These are phyloP conservation scores for Lasiodiplodia hormozganensis DNA, from an alignment of 2,329 filamentous ascomycete genomes.

Conservation along the genomic window DNA sequence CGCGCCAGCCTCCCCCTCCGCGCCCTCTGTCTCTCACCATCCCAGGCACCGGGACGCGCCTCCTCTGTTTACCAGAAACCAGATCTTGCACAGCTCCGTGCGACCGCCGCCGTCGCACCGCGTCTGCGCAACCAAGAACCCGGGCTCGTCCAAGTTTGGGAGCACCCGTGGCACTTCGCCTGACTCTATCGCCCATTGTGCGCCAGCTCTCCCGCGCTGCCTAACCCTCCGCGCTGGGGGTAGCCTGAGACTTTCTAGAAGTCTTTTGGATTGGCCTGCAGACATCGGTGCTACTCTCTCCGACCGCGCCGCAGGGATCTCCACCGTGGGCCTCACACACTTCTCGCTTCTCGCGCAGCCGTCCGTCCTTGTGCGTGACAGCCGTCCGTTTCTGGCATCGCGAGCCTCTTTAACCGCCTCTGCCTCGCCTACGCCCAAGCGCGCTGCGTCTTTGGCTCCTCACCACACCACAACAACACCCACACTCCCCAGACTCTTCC, in stretches of 20 bases:
- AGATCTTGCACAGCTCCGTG: conserved; percentile 44
- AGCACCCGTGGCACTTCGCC: conserved; percentile 39
- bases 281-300: conserved; percentile 46
- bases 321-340: conserved; percentile 12
- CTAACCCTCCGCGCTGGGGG: conserved; percentile 38
- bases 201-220: conserved; percentile 40
- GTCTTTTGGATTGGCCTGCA: conserved; percentile 47
- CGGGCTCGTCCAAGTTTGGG: conserved; percentile 46
- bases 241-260: conserved; percentile 52
- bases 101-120: conserved; percentile 51
- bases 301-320: conserved; percentile 37
- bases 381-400: conserved; percentile 28
- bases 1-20: conserved; percentile 16
- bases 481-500: neutral
- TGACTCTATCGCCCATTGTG: conserved; percentile 48
- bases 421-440: conserved; percentile 19
- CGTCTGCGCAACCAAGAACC: conserved; percentile 56
- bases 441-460: conserved; percentile 4
- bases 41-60: conserved; percentile 25
- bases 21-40: conserved; percentile 23
- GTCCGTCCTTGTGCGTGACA: conserved; percentile 30
- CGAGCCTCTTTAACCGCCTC: conserved; percentile 29
- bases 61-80: conserved; percentile 26
- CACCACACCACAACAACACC: conserved; percentile 16
- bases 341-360: conserved; percentile 15